Evolutionary conservation across 306 rosid species (phyloP).

Genomic region (Medicago truncatula): DNA sequence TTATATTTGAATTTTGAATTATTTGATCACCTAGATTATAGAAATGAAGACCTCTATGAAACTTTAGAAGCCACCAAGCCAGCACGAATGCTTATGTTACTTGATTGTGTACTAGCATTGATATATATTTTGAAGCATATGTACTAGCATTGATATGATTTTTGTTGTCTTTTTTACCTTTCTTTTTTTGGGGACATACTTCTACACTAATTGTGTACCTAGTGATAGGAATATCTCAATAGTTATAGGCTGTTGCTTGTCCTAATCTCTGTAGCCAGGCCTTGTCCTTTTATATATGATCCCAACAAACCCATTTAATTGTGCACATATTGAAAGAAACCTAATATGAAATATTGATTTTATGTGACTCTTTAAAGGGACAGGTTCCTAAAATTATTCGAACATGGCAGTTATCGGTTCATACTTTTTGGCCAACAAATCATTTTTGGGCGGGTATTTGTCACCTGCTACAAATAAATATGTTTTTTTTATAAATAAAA

Average conservation of each 20-base stretch:
- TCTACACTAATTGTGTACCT: constrained; percentile 19
- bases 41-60: not conserved
- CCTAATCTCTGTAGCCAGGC: constrained; percentile 29
- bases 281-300: constrained; percentile 27
- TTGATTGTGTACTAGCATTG: not conserved
- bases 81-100: constrained; percentile 28
- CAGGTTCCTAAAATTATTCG: constrained; percentile 50
- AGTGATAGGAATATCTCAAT: constrained; percentile 36
- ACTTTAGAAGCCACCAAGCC: constrained; percentile 14
- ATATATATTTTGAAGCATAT: not conserved
- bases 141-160: constrained; percentile 30
- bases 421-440: constrained; percentile 39
- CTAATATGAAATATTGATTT: constrained; percentile 38
- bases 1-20: too few relatives aligned
- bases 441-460: constrained; percentile 27
- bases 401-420: constrained; percentile 30
- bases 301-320: constrained; percentile 22
- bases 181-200: constrained; percentile 34
- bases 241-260: constrained; percentile 23
- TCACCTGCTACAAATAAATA: constrained; percentile 25
- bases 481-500: too few relatives aligned
- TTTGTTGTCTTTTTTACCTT: constrained; percentile 36
- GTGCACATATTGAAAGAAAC: constrained; percentile 23
- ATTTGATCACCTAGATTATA: not conserved
- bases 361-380: constrained; percentile 51